Evolutionary conservation across 1,284 basidiomycete genomes (phyloP).

Genomic region (Cryptococcus sp.): DNA sequence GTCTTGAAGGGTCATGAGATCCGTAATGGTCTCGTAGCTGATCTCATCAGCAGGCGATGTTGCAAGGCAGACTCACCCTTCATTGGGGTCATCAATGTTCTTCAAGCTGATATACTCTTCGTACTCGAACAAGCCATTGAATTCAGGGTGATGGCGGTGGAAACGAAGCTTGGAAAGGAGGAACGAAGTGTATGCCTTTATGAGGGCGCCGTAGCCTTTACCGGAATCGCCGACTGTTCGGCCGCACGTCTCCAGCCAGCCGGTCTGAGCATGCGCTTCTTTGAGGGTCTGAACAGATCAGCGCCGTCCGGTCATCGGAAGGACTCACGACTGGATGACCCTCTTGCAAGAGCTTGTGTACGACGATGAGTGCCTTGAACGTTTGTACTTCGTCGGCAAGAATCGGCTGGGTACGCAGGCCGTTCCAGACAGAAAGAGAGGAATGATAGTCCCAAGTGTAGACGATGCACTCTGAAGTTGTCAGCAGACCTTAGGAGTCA

Average conservation of each 20-base stretch:
- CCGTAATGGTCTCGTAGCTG: constrained; percentile 93
- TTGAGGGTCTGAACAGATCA: constrained; percentile 71
- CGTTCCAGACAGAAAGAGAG: constrained; percentile 96
- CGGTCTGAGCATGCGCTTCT: constrained; percentile 92
- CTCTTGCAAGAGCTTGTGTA: constrained; percentile 94
- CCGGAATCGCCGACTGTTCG: constrained; percentile 79
- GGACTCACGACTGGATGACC: constrained; percentile 82
- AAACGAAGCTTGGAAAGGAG: constrained; percentile 92
- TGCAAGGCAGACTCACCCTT: constrained; percentile 67
- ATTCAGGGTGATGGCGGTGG: constrained; percentile 88
- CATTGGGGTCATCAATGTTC: constrained; percentile 95
- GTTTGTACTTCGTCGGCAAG: constrained; percentile 93
- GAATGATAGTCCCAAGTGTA: constrained; percentile 98
- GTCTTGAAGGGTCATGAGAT: constrained; percentile 93
- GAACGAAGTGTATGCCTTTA: constrained; percentile 91
- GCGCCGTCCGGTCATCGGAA: background rate
- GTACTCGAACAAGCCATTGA: constrained; percentile 95
- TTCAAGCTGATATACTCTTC: constrained; percentile 95
- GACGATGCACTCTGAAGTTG: constrained; percentile 79
- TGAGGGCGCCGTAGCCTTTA: constrained; percentile 85
- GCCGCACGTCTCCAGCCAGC: constrained; percentile 93
- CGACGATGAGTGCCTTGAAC: constrained; percentile 92
- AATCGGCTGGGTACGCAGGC: constrained; percentile 89
- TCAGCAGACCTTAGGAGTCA: constrained; percentile 3
- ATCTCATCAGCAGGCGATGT: background rate